Evolutionary conservation across 2,329 filamentous ascomycete species (phyloP), one percentile per base, ranked within the genome.

Genomic region (Colletotrichum gloeosporioides): DNA sequence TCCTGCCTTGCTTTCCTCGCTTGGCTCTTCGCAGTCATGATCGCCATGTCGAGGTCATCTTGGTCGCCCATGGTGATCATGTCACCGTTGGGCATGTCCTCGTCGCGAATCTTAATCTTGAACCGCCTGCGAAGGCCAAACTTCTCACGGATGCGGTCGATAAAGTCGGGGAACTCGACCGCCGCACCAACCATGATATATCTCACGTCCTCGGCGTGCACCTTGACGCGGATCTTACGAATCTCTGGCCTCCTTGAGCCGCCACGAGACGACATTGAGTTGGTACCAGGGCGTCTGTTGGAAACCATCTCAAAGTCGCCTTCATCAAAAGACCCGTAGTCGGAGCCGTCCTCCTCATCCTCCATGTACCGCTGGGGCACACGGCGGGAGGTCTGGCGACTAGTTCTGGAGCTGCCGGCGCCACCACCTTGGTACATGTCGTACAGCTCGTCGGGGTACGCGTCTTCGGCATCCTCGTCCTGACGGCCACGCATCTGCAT

Each of bases 31-130:
- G 93, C 93, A 63, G 88, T 90, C 83, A 91, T 90, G 70, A 99
- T 89, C 32, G 95, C 93, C 92, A 98, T 95, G 67, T 99, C 96
- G 78, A 98, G 86, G 86, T 99, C 97, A 82, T 99, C 97, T 84
- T 98, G 95, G 84, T 99, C 97, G 34, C 94, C 96, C 92, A 99
- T 94, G 36, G 96, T 98, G 82, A 99, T 98, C 94, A 98, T 96
- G 82, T 99, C 96, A 4, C 94, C 94, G 71, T 93, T 89, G 1
- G 91, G 90, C 76, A 88, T 85, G 79, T 95, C 94, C 80, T 99
- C 97, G 78, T 98, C 95, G 81, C 91, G 92, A 80, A 96, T 92
- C 88, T 97, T 97, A 85, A 98, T 93, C 89, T 96, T 98, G 87
- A 98, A 96, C 73, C 92, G 92, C 77, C 93, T 87, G 71, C 91